phyloP scores from a whole-genome alignment of 495 filamentous ascomycete genomes.

The Sabuloglossum arenarium region DNA sequence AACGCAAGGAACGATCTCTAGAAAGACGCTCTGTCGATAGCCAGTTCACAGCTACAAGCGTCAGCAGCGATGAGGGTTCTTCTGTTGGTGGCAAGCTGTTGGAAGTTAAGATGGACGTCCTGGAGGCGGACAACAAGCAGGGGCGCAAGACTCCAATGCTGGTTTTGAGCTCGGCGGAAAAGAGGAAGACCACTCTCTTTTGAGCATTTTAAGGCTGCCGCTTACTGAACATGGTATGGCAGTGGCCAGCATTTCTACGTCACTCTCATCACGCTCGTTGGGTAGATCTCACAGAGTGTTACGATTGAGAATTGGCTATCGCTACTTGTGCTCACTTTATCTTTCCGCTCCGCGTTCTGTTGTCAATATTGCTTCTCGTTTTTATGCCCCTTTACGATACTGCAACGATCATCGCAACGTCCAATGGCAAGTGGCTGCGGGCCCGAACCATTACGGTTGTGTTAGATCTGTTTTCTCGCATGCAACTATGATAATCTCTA shows the following conservation, averaged over 20 bases:
- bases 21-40: conserved; percentile 34
- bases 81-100: conserved; percentile 31
- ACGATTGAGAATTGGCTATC: background rate
- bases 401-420: background rate
- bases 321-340: background rate
- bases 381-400: background rate
- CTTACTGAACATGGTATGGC: background rate
- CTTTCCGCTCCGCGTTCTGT: background rate
- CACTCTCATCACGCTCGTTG: background rate
- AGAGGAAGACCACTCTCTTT: conserved; percentile 60
- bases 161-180: conserved; percentile 73
- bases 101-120: conserved; percentile 17
- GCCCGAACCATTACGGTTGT: background rate
- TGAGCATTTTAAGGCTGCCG: conserved; percentile 9
- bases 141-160: conserved; percentile 69
- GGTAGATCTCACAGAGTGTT: background rate
- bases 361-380: background rate
- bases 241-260: background rate
- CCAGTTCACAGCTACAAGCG: conserved; percentile 35
- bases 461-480: background rate
- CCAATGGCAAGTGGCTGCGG: background rate
- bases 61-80: conserved; percentile 37
- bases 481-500: background rate
- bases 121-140: conserved; percentile 20
- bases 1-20: conserved; percentile 37